Evolutionary conservation across 2,329 filamentous ascomycete species (phyloP), one percentile per base, ranked within the genome.

Genomic region (Fusarium sp.): DNA sequence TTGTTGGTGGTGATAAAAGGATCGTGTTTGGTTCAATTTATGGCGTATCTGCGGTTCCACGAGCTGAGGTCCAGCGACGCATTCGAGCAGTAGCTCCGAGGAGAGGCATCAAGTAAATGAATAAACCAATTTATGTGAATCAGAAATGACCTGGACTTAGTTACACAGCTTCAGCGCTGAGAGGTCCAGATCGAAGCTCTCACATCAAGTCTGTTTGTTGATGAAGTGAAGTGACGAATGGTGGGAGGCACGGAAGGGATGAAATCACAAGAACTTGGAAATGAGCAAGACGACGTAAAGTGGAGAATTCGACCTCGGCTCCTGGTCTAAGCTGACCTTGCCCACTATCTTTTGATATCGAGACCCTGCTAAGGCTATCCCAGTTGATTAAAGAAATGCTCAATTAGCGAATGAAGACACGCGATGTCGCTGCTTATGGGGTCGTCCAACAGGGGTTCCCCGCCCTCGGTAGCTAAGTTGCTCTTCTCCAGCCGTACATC

Each of bases 51-150:
- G 70, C 68, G 61, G 75, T 68, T 67, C 56, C 67, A 75, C 67
- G 69, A 74, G 74, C 74, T 76, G 71, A 72, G 77, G 74, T 77
- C 66, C 71, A 72, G 70, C 66, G 49, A 68, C 73, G 75, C 77
- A 79, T 78, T 72, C 72, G 75, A 59, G 38, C 39, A 66, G 56
- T 52, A 66, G 57, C 67, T 69, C 58, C 60, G 52, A 63, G 65
- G n/a, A 20, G 17, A 73, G 69, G 73, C 76, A 78, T 77, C 69
- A 79, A 76, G 71, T 66, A 66, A 63, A 55, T 38, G 22, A 42
- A 41, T 36, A 36, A 36, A 10, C 24, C n/a, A 55, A 44, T 28
- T 31, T 26, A 44, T 24, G 7, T n/a, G 7, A 51, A 45, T 22
- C 18, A 15, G 6, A 22, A 54, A 48, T 51, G 18, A 42, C 59